phyloP scores from a whole-genome alignment of 345 rosid genomes.

The Eucalyptus caleyi region DNA sequence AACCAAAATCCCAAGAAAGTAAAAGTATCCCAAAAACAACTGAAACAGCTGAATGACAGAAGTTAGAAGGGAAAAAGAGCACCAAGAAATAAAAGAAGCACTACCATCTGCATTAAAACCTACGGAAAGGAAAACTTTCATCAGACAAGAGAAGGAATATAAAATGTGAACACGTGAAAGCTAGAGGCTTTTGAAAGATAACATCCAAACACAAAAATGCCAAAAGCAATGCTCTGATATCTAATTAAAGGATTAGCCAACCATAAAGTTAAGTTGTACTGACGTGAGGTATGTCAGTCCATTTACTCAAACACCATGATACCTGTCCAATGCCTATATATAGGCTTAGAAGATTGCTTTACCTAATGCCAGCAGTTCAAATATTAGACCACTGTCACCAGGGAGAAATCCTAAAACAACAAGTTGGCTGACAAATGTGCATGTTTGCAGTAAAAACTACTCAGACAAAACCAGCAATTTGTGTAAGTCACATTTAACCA shows the following conservation, averaged over 20 bases:
- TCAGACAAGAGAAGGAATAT: not conserved
- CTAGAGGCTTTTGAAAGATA: not conserved
- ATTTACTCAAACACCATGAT: not conserved
- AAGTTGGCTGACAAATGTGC: not conserved
- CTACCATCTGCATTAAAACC: not conserved
- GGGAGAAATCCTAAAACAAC: not conserved
- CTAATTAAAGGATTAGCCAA: not conserved
- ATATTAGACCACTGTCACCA: not conserved
- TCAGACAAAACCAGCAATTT: not conserved
- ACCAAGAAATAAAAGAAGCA: not conserved
- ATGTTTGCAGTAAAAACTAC: not conserved
- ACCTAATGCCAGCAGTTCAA: not conserved
- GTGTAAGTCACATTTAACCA: not conserved
- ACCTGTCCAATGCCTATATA: not conserved
- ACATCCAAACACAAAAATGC: not conserved
- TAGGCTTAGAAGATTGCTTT: not conserved
- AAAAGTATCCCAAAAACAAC: not conserved
- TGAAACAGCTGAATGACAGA: not conserved
- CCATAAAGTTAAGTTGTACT: not conserved
- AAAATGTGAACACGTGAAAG: not conserved
- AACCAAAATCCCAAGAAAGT: not conserved
- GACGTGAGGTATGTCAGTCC: not conserved
- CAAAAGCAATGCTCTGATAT: not conserved
- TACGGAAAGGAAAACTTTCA: not conserved
- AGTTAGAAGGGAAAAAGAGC: not conserved